Conservation (phyloP, 768 basidiomycete species). For the Lentinula sp. region DNA sequence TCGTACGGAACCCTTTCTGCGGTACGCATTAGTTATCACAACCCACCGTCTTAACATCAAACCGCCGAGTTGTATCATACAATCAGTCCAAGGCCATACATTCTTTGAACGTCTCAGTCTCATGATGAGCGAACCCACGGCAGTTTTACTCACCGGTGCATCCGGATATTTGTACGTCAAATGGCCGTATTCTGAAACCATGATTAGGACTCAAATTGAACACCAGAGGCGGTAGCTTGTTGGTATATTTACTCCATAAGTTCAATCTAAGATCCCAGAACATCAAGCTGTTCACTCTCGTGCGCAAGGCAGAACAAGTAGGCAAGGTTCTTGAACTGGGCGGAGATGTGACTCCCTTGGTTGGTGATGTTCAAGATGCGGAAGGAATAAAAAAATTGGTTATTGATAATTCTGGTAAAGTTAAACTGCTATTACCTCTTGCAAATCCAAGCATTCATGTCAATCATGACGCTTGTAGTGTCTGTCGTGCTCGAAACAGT, state of each 20-base stretch:
- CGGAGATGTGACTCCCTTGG: background rate
- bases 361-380: slow-evolving; percentile 1
- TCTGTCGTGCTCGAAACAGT: slow-evolving; percentile 7
- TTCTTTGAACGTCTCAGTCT: background rate
- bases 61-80: too few species aligned
- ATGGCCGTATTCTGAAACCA: background rate
- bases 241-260: background rate
- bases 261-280: background rate
- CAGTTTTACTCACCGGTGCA: slow-evolving; percentile 7
- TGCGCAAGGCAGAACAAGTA: slow-evolving; percentile 6
- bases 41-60: too few species aligned
- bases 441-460: background rate
- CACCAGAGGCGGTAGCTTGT: background rate
- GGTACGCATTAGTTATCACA: too few species aligned
- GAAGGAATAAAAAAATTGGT: slow-evolving; percentile 3
- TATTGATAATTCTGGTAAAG: background rate
- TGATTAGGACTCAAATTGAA: background rate
- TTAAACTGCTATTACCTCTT: background rate
- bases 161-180: slow-evolving; percentile 8
- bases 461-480: background rate
- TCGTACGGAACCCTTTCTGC: too few species aligned
- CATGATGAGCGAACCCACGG: background rate
- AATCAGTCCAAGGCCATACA: too few species aligned
- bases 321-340: slow-evolving; percentile 3
- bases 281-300: slow-evolving; percentile 6